phyloP scores from a whole-genome alignment of 129 eudicot species.

The Tanacetum coccineum region DNA sequence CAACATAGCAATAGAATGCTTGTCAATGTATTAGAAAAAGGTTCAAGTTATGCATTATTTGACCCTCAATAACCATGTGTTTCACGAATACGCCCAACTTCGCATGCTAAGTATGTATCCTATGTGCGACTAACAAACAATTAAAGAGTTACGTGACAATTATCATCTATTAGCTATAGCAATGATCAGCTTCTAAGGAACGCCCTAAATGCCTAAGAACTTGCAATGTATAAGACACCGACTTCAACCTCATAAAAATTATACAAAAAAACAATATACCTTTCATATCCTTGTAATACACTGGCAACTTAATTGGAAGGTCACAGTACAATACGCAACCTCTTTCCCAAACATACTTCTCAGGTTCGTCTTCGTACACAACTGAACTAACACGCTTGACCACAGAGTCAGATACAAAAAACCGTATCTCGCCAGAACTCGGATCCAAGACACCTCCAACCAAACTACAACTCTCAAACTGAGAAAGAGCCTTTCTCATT shows the following conservation, averaged over 20 bases:
- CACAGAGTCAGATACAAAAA: constrained; percentile 48
- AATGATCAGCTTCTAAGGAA: no score
- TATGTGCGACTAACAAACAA: constrained; percentile 8
- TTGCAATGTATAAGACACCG: background rate
- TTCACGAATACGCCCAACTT: constrained; percentile 5
- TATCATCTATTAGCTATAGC: no score
- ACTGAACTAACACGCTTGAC: constrained; percentile 43
- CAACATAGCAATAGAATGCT: background rate
- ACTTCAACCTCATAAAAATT: constrained; percentile 1
- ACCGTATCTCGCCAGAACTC: constrained; percentile 39
- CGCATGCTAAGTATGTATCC: background rate
- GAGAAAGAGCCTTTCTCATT: constrained; percentile 45
- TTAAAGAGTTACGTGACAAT: background rate
- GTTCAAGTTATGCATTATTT: background rate
- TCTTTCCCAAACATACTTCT: constrained; percentile 76
- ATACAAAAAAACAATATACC: constrained; percentile 35
- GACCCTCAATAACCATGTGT: background rate
- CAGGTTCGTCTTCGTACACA: constrained; percentile 67
- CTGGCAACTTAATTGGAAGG: constrained; percentile 68
- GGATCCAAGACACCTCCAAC: constrained; percentile 72
- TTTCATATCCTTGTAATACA: constrained; percentile 48
- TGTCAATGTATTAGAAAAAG: background rate
- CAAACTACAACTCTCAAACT: constrained; percentile 33
- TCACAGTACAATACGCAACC: constrained; percentile 71
- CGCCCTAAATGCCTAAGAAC: background rate